These are phyloP conservation scores for Scenedesmus sp. DNA, from an alignment of 163 green algal genomes.

Conservation along the genomic window DNA sequence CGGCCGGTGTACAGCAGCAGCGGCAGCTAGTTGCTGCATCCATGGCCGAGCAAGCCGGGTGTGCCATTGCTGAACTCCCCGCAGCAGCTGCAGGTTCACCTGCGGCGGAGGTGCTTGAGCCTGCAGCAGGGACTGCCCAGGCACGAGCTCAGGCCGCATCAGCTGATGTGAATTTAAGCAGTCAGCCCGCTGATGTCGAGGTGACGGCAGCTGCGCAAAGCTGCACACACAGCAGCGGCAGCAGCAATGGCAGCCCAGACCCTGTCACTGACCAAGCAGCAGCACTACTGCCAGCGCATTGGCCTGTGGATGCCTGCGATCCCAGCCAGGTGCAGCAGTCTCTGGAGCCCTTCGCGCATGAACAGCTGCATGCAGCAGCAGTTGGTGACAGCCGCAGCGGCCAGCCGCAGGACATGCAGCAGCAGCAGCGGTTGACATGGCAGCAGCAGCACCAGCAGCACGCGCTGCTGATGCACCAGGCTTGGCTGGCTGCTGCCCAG, in stretches of 20 bases:
- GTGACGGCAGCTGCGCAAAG: not conserved
- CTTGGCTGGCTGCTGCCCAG: constrained; percentile 31
- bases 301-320: not conserved
- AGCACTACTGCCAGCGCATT: not conserved
- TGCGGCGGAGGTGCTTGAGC: not conserved
- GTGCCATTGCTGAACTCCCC: not conserved
- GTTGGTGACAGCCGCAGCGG: not conserved
- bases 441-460: constrained; percentile 13
- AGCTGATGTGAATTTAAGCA: not conserved
- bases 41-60: not conserved
- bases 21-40: not conserved
- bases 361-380: not conserved
- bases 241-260: not conserved
- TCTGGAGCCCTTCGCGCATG: not conserved
- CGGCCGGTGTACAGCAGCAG: not conserved
- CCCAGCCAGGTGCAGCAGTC: constrained; percentile 4
- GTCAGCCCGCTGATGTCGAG: not conserved
- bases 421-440: not conserved
- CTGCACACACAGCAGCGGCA: not conserved
- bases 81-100: not conserved
- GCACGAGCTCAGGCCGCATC: not conserved
- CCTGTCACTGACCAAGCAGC: not conserved
- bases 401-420: not conserved
- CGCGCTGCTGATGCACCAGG: constrained; percentile 18
- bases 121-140: not conserved